Evolutionary conservation across 2,329 filamentous ascomycete genomes (phyloP).

Genomic region (Fusarium humuli): DNA sequence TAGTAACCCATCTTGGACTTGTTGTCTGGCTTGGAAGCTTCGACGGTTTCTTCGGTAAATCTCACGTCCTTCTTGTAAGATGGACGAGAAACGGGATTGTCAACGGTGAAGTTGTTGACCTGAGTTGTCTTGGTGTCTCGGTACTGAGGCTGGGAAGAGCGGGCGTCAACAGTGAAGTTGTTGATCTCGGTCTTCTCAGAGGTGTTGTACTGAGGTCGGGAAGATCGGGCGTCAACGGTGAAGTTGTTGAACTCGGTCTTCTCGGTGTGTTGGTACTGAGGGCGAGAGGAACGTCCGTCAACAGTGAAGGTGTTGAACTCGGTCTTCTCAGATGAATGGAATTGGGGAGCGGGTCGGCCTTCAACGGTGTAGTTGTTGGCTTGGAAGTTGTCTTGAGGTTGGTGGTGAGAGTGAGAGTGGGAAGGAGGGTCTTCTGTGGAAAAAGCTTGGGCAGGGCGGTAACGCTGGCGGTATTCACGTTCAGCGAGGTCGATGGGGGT

Average conservation of each 20-base stretch:
- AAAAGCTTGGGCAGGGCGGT: conserved; percentile 60
- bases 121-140: conserved; percentile 36
- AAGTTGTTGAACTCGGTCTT: conserved; percentile 36
- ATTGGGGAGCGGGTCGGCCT: conserved; percentile 39
- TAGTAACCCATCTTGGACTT: conserved; percentile 72
- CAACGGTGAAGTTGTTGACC: conserved; percentile 47
- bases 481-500: conserved; percentile 72
- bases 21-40: conserved; percentile 61
- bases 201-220: conserved; percentile 35
- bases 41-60: conserved; percentile 75
- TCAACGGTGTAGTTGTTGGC: conserved; percentile 44
- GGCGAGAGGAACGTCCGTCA: conserved; percentile 39
- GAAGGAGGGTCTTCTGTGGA: conserved; percentile 51
- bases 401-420: conserved; percentile 51
- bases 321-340: conserved; percentile 41
- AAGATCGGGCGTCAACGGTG: conserved; percentile 34
- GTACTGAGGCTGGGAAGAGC: conserved; percentile 39
- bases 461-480: conserved; percentile 73
- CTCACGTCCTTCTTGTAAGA: conserved; percentile 67
- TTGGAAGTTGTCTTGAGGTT: conserved; percentile 38
- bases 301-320: conserved; percentile 48
- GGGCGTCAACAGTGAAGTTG: conserved; percentile 48
- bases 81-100: conserved; percentile 56
- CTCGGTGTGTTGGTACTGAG: conserved; percentile 32
- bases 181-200: conserved; percentile 45